These are phyloP conservation scores for Wickerhamia fluorescens DNA, from an alignment of 805 yeast species.

Conservation along the genomic window DNA sequence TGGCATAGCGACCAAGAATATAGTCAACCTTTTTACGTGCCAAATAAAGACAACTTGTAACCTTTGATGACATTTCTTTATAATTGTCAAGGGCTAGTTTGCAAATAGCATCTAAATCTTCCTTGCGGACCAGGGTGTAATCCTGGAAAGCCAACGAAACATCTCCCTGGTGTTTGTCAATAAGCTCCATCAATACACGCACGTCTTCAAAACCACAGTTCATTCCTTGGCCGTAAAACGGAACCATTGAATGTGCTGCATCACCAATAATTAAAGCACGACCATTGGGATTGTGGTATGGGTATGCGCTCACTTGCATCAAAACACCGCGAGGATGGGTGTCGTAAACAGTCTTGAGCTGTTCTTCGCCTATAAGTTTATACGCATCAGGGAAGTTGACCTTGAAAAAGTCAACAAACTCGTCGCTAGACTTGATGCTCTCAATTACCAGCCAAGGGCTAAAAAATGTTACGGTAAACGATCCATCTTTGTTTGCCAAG, in stretches of 20 bases:
- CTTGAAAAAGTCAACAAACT: conserved; percentile 48
- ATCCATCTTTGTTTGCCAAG: conserved; percentile 74
- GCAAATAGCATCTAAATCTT: conserved; percentile 69
- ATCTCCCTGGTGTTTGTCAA: conserved; percentile 32
- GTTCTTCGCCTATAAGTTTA: conserved; percentile 54
- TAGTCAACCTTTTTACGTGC: conserved; percentile 65
- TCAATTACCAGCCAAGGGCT: conserved; percentile 70
- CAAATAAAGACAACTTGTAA: conserved; percentile 52
- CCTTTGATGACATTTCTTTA: conserved; percentile 81
- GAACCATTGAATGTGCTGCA: conserved; percentile 96
- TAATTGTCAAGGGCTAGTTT: conserved; percentile 76
- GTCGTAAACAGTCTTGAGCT: conserved; percentile 42
- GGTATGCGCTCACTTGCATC: conserved; percentile 61
- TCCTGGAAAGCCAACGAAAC: conserved; percentile 43
- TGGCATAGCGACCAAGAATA: conserved; percentile 48
- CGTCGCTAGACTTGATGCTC: conserved; percentile 36
- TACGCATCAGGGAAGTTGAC: conserved; percentile 70
- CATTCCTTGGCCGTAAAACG: conserved; percentile 98
- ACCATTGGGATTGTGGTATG: conserved; percentile 58
- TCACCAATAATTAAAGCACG: conserved; percentile 74
- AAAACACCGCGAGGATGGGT: conserved; percentile 72
- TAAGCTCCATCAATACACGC: conserved; percentile 49
- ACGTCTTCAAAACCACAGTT: conserved; percentile 95
- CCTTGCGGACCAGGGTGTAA: conserved; percentile 50
- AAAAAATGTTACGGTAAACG: conserved; percentile 86